Evolutionary conservation across 495 filamentous ascomycete genomes (phyloP), one percentile per base, ranked within the genome.

Genomic region (Wilcoxina mikolae): DNA sequence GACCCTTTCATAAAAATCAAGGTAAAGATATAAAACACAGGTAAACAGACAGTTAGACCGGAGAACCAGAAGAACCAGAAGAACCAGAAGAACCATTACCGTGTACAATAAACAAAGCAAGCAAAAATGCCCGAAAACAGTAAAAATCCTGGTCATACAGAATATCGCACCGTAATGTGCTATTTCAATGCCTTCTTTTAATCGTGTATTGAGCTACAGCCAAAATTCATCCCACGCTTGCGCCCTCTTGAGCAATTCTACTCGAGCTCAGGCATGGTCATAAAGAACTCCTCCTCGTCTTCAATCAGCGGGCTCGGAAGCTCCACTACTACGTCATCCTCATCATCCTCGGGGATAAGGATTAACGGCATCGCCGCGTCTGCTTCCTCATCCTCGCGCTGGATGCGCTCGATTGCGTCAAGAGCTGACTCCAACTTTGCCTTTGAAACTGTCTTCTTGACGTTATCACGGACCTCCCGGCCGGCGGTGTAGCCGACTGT

Each of bases 221-320:
- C 35, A 1, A 38, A 38, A 38, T 38, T n/a, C n/a, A 7, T 38
- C 9, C 9, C n/a, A 38, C n/a, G 9, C 7, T 38, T 7, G n/a
- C 35, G 1, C 35, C 4, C 35, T 18, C 35, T 5, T 18, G 1
- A 39, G 35, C 1, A 1, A 3, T 39, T 5, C 4, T 15, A 12
- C 35, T 2, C 35, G 3, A 15, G 9, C 31, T 39, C 15, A 39
- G 20, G n/a, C 43, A 64, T 24, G 2, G 25, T 55, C 24, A 64
- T 59, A 42, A 59, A 64, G 42, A 64, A 64, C 20, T 64, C 56
- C 15, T 64, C 56, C 48, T 64, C 60, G 18, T 64, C 56, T 41
- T 60, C 29, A 11, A 38, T 24, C 28, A 52, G n/a, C 2, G 49
- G 49, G 22, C 33, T 41, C 18, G 49, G 49, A 7, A 52, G 12